Evolutionary conservation across 2,329 filamentous ascomycete species (phyloP), one percentile per base, ranked within the genome.

Genomic region (Leptodontidium sp.): DNA sequence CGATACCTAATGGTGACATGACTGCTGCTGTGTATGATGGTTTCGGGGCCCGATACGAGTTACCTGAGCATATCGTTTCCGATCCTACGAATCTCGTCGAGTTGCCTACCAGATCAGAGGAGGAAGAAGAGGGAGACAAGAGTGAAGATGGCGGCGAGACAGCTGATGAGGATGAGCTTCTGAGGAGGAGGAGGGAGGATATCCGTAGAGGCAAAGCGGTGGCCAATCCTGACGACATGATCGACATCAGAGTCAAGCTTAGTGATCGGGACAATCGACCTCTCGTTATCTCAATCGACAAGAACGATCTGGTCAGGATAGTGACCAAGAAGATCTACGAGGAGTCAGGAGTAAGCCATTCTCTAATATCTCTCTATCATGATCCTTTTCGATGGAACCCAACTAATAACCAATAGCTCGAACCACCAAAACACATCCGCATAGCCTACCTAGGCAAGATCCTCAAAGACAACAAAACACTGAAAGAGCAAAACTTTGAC

Each of bases 381-480:
- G 52, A 7, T n/a, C 35, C 32, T 14, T 47, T 14, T 47, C n/a
- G 14, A 17, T 47, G 7, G 8, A 58, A 47, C 47, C 24, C 40
- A 43, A 43, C 62, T 71, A 62, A 72, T 17, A 21, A 5, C 21
- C 15, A 55, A 8, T 49, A 78, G 91, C 82, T 94, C 40, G 79
- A 85, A 1, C 77, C 83, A 8, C 82, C 82, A 55, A 88, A 87
- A 70, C 86, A 84, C 59, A 83, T 97, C 62, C 88, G 88, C 65
- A 86, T 97, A 68, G 90, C 89, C 24, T 97, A 97, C 78, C 86
- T 96, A 80, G 94, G 94, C 73, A 93, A 90, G 77, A 87, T 94
- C 62, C 85, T 97, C 57, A 89, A 90, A 72, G 92, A 95, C 72
- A 84, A 85, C 65, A 78, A 87, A 24, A 85, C 90, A 0, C 82